Base-by-base conservation (phyloP, 768 basidiomycete genomes). In the Solioccasus polychromus region DNA sequence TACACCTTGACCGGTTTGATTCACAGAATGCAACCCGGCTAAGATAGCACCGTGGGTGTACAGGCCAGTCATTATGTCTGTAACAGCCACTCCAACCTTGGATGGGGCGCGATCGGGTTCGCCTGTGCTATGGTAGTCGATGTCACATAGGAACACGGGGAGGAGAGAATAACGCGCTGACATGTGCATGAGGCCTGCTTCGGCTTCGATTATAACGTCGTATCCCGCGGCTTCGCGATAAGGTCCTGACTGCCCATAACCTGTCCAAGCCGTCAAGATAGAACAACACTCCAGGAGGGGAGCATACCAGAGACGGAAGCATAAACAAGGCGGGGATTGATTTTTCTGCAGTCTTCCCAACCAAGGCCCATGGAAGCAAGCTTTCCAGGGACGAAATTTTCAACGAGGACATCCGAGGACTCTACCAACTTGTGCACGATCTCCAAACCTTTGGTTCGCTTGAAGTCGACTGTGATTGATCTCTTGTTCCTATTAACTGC, bases 151-250 rank as follows among this genome's bases (percentile, higher is more conserved):
- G 43, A 44, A 40, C n/a, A n/a, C 40, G 36, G 9, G 6, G 48
- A 31, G n/a, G 35, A 61, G 28, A 24, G 42, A 49, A 53, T 26
- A 40, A 31, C 45, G 45, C 36, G 71, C 82, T 50, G 34, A 90
- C 86, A 93, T 93, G 64, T 93, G 90, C 92, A 93, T 93, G 40
- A 95, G 69, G 9, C 94, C 95, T 26, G 93, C 92, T 65, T 95
- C 92, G 3, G 82, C 92, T 62, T 92, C 88, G 22, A 89, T 82
- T 20, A 83, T 68, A 20, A 92, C 92, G 62, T 92, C 92, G 64
- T 94, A 95, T 12, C 93, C 93, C 15, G 93, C 85, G 17, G 83
- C 79, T 42, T 79, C 72, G 41, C 85, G 74, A 57, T 84, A 96
- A 8, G 94, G 94, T 2, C 94, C 94, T 0, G 89, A 92, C 57